Conservation (phyloP, 148 eudicot genomes). For the Chenopodium berlandieri region DNA sequence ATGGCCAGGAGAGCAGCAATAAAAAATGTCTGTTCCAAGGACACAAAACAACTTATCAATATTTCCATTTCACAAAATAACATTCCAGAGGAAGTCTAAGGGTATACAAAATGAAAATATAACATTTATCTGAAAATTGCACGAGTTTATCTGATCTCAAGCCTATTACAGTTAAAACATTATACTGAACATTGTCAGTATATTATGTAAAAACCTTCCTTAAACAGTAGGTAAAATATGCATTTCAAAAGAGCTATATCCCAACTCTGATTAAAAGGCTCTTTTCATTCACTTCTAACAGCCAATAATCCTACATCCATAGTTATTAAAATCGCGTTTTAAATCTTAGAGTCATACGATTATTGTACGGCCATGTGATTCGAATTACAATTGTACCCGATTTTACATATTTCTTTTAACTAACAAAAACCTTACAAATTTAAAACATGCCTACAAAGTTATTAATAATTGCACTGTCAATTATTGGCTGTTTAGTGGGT, state of each 20-base stretch:
- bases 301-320: no score
- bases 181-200: not conserved
- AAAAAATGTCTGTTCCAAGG: constrained; percentile 98
- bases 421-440: no score
- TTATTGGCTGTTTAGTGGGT: no score
- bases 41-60: constrained; percentile 29
- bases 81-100: not conserved
- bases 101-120: not conserved
- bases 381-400: no score
- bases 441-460: no score
- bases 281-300: not conserved
- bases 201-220: not conserved
- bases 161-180: not conserved
- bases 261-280: not conserved
- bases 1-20: constrained; percentile 97
- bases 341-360: no score
- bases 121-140: not conserved
- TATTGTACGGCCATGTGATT: no score
- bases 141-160: not conserved
- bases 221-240: not conserved
- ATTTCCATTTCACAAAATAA: not conserved
- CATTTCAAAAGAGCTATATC: not conserved
- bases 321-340: no score
- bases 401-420: no score
- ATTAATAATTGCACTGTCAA: no score